phyloP scores from a whole-genome alignment of 805 yeast genomes.

The Candida peoriensis region DNA sequence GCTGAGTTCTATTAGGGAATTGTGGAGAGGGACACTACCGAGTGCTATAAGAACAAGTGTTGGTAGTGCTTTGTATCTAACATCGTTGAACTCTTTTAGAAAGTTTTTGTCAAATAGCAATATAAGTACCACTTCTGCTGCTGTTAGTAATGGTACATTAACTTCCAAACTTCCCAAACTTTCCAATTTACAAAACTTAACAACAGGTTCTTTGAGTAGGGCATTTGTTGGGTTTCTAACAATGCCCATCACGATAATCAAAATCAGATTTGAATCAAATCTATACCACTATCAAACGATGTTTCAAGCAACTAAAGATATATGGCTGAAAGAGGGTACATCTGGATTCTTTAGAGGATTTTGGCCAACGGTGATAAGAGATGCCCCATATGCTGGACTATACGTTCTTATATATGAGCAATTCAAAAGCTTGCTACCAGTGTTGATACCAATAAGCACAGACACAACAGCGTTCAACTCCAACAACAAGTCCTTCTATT shows the following conservation, averaged over 20 bases:
- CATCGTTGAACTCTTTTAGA: constrained; percentile 63
- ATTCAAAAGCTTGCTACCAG: constrained; percentile 54
- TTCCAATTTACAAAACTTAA: constrained; percentile 60
- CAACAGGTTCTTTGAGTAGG: constrained; percentile 75
- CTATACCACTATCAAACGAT: constrained; percentile 66
- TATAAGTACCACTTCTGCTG: constrained; percentile 25
- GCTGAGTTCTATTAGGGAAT: constrained; percentile 35
- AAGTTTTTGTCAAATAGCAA: constrained; percentile 36
- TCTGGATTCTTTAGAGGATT: constrained; percentile 82
- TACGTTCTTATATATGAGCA: constrained; percentile 84
- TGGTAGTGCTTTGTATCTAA: constrained; percentile 83
- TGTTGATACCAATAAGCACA: constrained; percentile 8
- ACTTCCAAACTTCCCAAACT: constrained; percentile 82
- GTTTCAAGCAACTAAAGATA: constrained; percentile 51
- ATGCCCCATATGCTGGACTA: constrained; percentile 95
- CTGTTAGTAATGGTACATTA: no score
- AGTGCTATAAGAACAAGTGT: constrained; percentile 85
- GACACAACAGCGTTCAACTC: constrained; percentile 10
- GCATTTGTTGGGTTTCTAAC: constrained; percentile 79
- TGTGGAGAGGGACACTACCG: constrained; percentile 95
- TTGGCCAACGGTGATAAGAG: constrained; percentile 81
- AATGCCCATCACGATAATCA: constrained; percentile 92
- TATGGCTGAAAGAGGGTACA: constrained; percentile 47
- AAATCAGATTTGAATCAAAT: constrained; percentile 85
- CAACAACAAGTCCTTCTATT: constrained; percentile 35